Percentiles rank a stretch among this genome's conserved stretches.
Evolutionary conservation across 2,329 filamentous ascomycete species (phyloP).

Genomic region (Hansfordia pulvinata): DNA sequence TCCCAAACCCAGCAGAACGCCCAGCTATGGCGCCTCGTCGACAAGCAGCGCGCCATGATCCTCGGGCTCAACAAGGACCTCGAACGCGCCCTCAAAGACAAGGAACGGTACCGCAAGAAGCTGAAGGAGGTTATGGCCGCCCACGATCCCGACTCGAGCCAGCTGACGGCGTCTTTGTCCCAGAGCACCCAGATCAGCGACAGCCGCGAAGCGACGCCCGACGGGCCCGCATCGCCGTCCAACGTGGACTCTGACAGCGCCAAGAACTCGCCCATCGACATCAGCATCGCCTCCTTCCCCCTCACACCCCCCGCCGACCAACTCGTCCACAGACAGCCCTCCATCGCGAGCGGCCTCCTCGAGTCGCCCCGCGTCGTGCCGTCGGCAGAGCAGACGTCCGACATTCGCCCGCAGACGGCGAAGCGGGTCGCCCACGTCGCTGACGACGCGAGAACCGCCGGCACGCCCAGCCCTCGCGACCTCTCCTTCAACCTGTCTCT

Average conservation of each 20-base stretch:
- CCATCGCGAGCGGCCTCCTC: slow-evolving; percentile 33
- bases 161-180: slow-evolving; percentile 8
- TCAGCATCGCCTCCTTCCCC: slow-evolving; percentile 47
- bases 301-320: slow-evolving; percentile 49
- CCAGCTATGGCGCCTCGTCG: slow-evolving; percentile 88
- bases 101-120: slow-evolving; percentile 85
- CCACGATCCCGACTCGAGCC: slow-evolving; percentile 11
- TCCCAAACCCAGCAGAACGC: slow-evolving; percentile 79
- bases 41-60: slow-evolving; percentile 92
- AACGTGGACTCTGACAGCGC: slow-evolving; percentile 34
- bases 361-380: slow-evolving; percentile 41
- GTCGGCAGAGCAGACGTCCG: slow-evolving; percentile 43
- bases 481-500: slow-evolving; percentile 36
- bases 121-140: slow-evolving; percentile 57
- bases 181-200: slow-evolving; percentile 4
- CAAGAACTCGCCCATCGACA: slow-evolving; percentile 44
- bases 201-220: slow-evolving; percentile 9
- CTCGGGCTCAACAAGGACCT: slow-evolving; percentile 88
- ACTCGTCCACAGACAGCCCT: slow-evolving; percentile 16
- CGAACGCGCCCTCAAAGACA: slow-evolving; percentile 81
- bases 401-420: no score
- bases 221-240: slow-evolving; percentile 30
- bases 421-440: slow-evolving; percentile 43
- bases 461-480: slow-evolving; percentile 29
- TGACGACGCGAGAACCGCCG: slow-evolving; percentile 32